Evolutionary conservation across 129 eudicot genomes (phyloP), one percentile per base, ranked within the genome.

Genomic region (Escallonia rubra): DNA sequence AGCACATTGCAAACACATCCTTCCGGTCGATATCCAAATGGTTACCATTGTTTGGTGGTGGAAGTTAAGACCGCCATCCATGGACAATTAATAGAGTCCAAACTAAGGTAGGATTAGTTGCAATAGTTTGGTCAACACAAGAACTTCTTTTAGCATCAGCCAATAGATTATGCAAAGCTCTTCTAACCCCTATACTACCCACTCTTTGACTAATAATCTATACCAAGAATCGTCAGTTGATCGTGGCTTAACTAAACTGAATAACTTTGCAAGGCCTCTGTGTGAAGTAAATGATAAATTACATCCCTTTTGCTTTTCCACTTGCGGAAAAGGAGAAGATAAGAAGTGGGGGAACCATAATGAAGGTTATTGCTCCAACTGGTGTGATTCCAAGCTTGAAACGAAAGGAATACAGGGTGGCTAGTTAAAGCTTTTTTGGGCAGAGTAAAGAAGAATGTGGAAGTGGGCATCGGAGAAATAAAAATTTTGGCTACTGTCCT

Each of bases 361-460:
- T 14, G 42, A 38, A 23, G 34, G 34, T 23, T 23, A 23, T 23
- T 23, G 34, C 34, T 23, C 34, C 34, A 23, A 23, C 34, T 23
- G 55, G 59, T 43, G 59, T 70, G 73, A 80, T 74, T 59, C 84
- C 79, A 74, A 74, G 59, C 77, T 80, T 75, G 10, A 66, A 66
- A 6, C n/a, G 51, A 57, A 72, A 72, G 82, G 63, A 78, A 75
- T 45, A 61, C 70, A 53, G 49, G 59, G 46, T 55, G 63, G 42
- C 51, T 10, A 54, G 59, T 12, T 40, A 50, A 50, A 52, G 70
- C 50, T 64, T 62, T 47, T 64, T 62, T 47, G 16, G 16, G 63
- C 44, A 64, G 50, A 34, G 59, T 4, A 44, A 38, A 53, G 74
- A 46, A 56, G 56, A 45, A 57, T 42, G 15, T 23, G 60, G n/a